Evolutionary conservation across 1,284 basidiomycete genomes (phyloP).

Genomic region (Tausonia pullulans): DNA sequence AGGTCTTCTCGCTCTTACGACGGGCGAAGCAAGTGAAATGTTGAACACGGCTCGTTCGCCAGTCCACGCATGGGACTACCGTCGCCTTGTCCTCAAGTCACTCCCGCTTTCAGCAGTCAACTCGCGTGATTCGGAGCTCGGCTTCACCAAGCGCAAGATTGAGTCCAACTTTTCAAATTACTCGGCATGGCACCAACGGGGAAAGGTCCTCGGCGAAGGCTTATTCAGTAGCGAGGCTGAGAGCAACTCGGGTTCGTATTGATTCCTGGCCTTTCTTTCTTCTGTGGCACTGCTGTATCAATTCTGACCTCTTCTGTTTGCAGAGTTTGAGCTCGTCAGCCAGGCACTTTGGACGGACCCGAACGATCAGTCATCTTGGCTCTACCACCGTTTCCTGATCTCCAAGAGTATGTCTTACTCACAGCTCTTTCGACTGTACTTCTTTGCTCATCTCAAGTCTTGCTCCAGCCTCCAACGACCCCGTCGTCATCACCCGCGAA

Average conservation of each 20-base stretch:
- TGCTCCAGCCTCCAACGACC: constrained; percentile 1
- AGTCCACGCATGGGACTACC: constrained; percentile 91
- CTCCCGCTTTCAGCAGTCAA: constrained; percentile 41
- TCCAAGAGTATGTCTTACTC: constrained; percentile 47
- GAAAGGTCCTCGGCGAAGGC: constrained; percentile 62
- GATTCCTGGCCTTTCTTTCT: neutral
- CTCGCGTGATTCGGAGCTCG: constrained; percentile 49
- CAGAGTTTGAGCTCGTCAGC: constrained; percentile 83
- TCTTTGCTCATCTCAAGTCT: neutral
- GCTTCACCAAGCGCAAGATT: constrained; percentile 81
- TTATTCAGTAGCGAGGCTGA: constrained; percentile 39
- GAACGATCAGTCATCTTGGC: constrained; percentile 91
- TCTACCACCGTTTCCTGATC: constrained; percentile 94
- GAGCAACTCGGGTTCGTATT: constrained; percentile 11
- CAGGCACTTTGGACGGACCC: constrained; percentile 97
- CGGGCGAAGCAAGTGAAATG: neutral
- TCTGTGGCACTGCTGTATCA: neutral
- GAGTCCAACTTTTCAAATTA: constrained; percentile 94
- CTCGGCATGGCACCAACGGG: constrained; percentile 96
- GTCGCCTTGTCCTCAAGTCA: constrained; percentile 64
- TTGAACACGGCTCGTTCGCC: neutral
- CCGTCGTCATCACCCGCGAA: constrained; percentile 56
- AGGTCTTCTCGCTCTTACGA: constrained; percentile 27
- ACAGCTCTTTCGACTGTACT: neutral
- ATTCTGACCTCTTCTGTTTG: neutral